Percentiles rank a stretch among this genome's conserved stretches.
These are phyloP conservation scores for Ganoderma sp. DNA, from an alignment of 1,284 basidiomycete species.

Conservation along the genomic window DNA sequence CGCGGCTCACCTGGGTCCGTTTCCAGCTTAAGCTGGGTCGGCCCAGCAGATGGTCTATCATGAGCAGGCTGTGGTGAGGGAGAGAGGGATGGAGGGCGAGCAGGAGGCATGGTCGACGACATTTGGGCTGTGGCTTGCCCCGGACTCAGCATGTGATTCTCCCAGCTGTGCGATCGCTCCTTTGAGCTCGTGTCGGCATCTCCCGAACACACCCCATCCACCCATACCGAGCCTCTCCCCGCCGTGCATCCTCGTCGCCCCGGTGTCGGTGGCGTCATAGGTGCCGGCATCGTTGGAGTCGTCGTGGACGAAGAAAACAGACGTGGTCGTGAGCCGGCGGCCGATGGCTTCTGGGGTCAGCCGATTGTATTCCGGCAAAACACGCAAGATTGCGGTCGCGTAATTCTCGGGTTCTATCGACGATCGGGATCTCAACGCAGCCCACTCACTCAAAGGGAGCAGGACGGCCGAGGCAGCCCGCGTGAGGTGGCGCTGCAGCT, in stretches of 20 bases:
- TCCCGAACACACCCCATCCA: not conserved
- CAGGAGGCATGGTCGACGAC: conserved; percentile 10
- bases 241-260: not conserved
- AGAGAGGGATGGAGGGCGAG: conserved; percentile 9
- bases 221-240: not conserved
- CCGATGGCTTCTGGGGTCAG: not conserved
- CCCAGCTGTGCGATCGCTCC: conserved; percentile 7
- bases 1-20: conserved; percentile 40
- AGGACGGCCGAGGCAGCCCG: not conserved
- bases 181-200: not conserved
- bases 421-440: conserved; percentile 13
- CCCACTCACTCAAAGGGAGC: not conserved
- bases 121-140: conserved; percentile 18
- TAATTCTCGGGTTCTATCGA: conserved; percentile 6
- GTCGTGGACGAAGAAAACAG: not conserved
- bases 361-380: not conserved
- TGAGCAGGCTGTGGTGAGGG: conserved; percentile 33
- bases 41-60: conserved; percentile 49
- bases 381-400: not conserved
- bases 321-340: not conserved
- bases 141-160: conserved; percentile 29
- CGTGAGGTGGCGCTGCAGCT: conserved; percentile 19
- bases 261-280: not conserved
- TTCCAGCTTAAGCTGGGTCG: conserved; percentile 48
- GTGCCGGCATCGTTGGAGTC: not conserved